These are phyloP conservation scores for Conidiobolus incongruus DNA, from an alignment of 371 early-diverging fungal species.

Conservation along the genomic window DNA sequence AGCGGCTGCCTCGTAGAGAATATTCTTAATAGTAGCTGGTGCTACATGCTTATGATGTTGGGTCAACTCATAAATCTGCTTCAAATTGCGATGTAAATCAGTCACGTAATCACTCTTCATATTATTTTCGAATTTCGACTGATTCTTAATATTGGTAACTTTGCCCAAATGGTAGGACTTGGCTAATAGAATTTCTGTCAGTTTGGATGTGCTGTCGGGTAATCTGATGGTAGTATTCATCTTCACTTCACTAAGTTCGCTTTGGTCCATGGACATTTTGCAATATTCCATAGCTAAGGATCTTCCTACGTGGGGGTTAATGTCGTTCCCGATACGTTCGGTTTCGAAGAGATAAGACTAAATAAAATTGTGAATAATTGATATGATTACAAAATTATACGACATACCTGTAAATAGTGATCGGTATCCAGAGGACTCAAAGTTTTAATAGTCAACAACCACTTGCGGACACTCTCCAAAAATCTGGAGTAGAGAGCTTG, in stretches of 20 bases:
- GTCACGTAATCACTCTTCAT: too few relatives aligned
- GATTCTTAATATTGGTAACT: not conserved
- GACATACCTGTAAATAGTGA: slow-evolving; percentile 12
- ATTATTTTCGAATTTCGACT: too few relatives aligned
- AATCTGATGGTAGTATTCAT: too few relatives aligned
- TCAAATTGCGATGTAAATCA: slow-evolving; percentile 9
- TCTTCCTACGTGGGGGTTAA: slow-evolving; percentile 10
- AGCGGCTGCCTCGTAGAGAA: slow-evolving; percentile 21
- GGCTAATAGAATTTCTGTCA: not conserved
- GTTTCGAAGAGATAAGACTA: slow-evolving; percentile 5
- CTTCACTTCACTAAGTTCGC: too few relatives aligned
- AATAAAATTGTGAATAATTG: not conserved
- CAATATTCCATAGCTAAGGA: slow-evolving; percentile 7
- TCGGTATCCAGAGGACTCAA: slow-evolving; percentile 27
- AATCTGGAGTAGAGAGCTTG: slow-evolving; percentile 35
- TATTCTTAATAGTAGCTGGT: slow-evolving; percentile 14
- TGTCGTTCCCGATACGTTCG: not conserved
- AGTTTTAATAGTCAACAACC: slow-evolving; percentile 31
- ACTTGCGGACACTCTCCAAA: slow-evolving; percentile 33
- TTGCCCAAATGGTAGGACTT: slow-evolving; percentile 1
- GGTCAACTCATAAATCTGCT: slow-evolving; percentile 37
- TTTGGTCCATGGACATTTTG: not conserved
- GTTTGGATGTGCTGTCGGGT: slow-evolving; percentile 1
- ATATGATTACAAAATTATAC: not conserved
- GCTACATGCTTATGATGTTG: slow-evolving; percentile 21